Conservation (phyloP, 495 filamentous ascomycete species). For the Annulohypoxylon maeteangense region DNA sequence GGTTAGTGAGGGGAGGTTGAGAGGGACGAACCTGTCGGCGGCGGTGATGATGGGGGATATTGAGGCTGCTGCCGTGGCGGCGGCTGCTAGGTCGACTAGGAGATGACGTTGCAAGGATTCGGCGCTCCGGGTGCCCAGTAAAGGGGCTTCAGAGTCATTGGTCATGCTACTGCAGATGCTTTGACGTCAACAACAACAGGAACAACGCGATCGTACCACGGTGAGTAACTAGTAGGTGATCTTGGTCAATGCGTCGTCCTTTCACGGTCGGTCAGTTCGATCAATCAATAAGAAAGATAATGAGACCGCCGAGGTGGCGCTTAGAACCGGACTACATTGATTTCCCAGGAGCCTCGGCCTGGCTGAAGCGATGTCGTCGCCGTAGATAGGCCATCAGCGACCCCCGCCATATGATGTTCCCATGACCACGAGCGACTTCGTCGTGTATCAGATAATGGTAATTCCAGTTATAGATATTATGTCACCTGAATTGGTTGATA, state of each 20-base stretch:
- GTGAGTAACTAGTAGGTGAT: background rate
- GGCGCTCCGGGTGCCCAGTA: background rate
- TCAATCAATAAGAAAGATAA: background rate
- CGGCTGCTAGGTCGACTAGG: background rate
- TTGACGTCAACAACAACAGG: background rate
- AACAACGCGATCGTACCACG: background rate
- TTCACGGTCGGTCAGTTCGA: too few species aligned
- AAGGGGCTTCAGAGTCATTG: background rate
- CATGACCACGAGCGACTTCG: background rate
- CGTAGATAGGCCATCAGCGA: background rate
- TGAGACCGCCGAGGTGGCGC: background rate
- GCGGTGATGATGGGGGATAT: background rate
- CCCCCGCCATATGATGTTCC: background rate
- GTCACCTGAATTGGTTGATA: background rate
- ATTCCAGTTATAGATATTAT: background rate
- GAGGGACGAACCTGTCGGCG: background rate
- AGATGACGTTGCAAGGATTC: background rate
- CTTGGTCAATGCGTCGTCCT: background rate
- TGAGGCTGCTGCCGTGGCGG: background rate
- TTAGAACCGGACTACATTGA: background rate
- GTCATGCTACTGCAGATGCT: background rate
- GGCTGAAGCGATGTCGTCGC: background rate
- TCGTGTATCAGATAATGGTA: background rate
- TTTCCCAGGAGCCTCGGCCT: background rate
- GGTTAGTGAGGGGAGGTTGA: background rate